Percentiles rank a stretch among this genome's conserved stretches.
These are phyloP conservation scores for Mycosphaerella arachidis DNA, from an alignment of 2,329 filamentous ascomycete species.

Conservation along the genomic window DNA sequence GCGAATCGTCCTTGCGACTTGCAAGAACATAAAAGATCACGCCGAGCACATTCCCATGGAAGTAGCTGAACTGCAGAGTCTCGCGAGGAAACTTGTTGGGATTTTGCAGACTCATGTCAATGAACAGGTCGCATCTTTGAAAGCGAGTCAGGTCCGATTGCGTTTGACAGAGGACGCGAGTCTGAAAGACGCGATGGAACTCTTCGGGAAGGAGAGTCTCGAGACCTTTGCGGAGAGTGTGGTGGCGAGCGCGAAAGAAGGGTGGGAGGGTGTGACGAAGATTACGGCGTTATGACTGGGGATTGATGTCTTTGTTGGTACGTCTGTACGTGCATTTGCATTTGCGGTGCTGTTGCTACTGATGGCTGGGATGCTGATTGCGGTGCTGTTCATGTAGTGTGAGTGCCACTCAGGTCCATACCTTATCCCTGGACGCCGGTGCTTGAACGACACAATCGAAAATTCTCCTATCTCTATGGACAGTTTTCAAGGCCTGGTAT, in stretches of 20 bases:
- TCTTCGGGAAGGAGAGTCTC: slow-evolving; percentile 15
- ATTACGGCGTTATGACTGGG: slow-evolving; percentile 13
- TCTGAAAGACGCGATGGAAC: slow-evolving; percentile 10
- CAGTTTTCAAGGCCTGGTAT: neutral
- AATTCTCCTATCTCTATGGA: neutral
- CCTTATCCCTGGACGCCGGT: slow-evolving; percentile 1
- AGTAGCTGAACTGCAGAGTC: slow-evolving; percentile 18
- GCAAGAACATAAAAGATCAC: slow-evolving; percentile 14
- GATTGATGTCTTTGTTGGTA: neutral
- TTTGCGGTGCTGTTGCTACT: neutral
- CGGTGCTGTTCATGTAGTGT: neutral
- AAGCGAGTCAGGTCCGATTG: slow-evolving; percentile 10
- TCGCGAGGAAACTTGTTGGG: slow-evolving; percentile 16
- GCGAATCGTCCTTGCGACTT: slow-evolving; percentile 20
- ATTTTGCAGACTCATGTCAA: slow-evolving; percentile 23
- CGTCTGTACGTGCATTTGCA: neutral
- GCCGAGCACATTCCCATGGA: slow-evolving; percentile 6
- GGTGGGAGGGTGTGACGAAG: slow-evolving; percentile 29
- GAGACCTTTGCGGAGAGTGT: slow-evolving; percentile 20
- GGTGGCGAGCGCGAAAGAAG: slow-evolving; percentile 22
- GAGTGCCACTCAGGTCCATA: neutral
- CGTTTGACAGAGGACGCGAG: slow-evolving; percentile 8
- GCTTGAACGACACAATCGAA: slow-evolving; percentile 7
- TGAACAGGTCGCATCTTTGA: slow-evolving; percentile 16
- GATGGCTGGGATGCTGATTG: neutral